phyloP scores from a whole-genome alignment of 257 asterid species.

The Anisodus tanguticus region DNA sequence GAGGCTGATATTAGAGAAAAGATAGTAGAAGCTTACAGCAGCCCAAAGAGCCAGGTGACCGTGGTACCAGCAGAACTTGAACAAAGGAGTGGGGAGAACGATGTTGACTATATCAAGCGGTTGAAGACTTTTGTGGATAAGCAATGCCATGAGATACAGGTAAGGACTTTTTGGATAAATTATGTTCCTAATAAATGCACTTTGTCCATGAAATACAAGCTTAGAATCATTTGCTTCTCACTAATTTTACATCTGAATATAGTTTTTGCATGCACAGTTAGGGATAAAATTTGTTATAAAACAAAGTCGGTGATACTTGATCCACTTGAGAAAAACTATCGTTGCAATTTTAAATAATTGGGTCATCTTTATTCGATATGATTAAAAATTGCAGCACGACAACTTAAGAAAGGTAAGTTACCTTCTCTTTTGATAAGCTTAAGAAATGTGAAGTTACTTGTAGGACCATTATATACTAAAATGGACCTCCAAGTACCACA shows the following conservation, averaged over 20 bases:
- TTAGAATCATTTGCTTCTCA: slow-evolving; percentile 20
- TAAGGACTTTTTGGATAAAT: slow-evolving; percentile 35
- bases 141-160: slow-evolving; percentile 98
- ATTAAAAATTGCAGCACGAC: neutral
- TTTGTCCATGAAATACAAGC: neutral
- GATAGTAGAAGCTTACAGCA: slow-evolving; percentile 73
- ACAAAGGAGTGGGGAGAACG: slow-evolving; percentile 68
- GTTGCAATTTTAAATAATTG: neutral
- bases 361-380: slow-evolving; percentile 12
- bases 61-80: slow-evolving; percentile 85
- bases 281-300: neutral
- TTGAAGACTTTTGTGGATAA: slow-evolving; percentile 73
- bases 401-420: neutral
- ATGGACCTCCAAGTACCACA: neutral
- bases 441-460: neutral
- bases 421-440: too few species aligned
- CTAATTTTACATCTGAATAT: neutral
- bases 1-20: slow-evolving; percentile 76
- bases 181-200: slow-evolving; percentile 14
- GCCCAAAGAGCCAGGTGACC: slow-evolving; percentile 84
- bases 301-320: neutral
- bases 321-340: neutral
- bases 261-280: slow-evolving; percentile 15
- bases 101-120: slow-evolving; percentile 75
- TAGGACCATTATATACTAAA: slow-evolving; percentile 1